phyloP scores from a whole-genome alignment of 306 rosid species.

The Trifolium pratense region DNA sequence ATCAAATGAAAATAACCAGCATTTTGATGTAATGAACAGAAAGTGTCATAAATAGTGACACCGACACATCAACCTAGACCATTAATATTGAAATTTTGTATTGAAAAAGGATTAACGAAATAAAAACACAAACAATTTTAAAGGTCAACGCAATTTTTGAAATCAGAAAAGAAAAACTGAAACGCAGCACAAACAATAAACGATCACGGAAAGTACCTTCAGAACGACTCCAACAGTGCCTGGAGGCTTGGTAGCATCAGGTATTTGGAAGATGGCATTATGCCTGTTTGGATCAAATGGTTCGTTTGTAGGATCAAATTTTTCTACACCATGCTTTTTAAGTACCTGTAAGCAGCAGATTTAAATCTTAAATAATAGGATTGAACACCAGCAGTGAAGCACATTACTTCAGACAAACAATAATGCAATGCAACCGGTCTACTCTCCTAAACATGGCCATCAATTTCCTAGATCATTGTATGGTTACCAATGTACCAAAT shows the following conservation, averaged over 20 bases:
- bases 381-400: neutral
- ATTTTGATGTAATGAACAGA: neutral
- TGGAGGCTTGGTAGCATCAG: conserved; percentile 83
- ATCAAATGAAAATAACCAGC: conserved; percentile 25
- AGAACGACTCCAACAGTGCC: conserved; percentile 83
- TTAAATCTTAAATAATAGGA: conserved; percentile 24
- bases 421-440: conserved; percentile 23
- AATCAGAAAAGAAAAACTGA: neutral
- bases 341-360: conserved; percentile 65
- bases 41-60: conserved; percentile 5
- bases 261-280: conserved; percentile 79
- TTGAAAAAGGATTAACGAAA: neutral
- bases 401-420: conserved; percentile 19
- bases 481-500: too few species aligned
- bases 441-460: conserved; percentile 4
- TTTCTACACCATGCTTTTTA: conserved; percentile 79
- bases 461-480: conserved; percentile 26
- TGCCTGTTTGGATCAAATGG: conserved; percentile 95
- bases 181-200: neutral
- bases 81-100: too few species aligned
- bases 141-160: neutral
- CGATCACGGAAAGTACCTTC: conserved; percentile 64
- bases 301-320: conserved; percentile 86
- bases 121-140: neutral
- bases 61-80: too few species aligned